Base-by-base conservation (phyloP, 225 moss, liverwort and hornwort species). In the Sphagnum tenellum region DNA sequence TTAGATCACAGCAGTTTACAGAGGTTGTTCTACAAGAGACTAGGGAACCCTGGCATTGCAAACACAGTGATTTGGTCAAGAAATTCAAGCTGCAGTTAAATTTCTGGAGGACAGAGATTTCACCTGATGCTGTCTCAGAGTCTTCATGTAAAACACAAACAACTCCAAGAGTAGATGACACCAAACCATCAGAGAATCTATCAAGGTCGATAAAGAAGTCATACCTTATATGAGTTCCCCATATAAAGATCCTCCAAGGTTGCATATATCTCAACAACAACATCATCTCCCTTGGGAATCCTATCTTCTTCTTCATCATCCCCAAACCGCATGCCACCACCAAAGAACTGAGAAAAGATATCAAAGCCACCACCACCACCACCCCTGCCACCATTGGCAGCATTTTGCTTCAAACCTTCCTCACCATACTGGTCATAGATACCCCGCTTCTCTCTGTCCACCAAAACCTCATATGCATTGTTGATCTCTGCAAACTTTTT, bases 401-500 rank as follows among this genome's bases (percentile, higher is more conserved):
- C 82, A 8, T 82, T 77, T 74, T 82, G 82, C 76, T 87, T 89
- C 74, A 92, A 60, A 44, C 92, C 92, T 69, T 92, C 91, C 75
- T 92, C 91, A 3, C 91, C 91, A 8, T 92, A 84, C 80, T 79
- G 75, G 5, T 92, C 92, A 59, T 92, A 92, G 7, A 89, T 49
- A 51, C 72, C 77, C 2, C 91, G 82, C 75, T 89, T 92, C 84
- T 92, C 91, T 53, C 63, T 71, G 50, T 92, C 82, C 3, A 80
- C 75, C 50, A 92, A 74, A 60, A 92, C 78, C 69, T 92, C 91
- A 50, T 92, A 92, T 2, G 89, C 91, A 46, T 89, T 92, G 64
- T 77, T 87, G 58, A 92, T 92, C 81, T 92, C 91, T 62, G 89
- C 82, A 44, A 92, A 92, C 82, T 92, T 89, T 77, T 79, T 85